Evolutionary conservation across 768 basidiomycete genomes (phyloP).

Genomic region (Hygrocybe punicea): DNA sequence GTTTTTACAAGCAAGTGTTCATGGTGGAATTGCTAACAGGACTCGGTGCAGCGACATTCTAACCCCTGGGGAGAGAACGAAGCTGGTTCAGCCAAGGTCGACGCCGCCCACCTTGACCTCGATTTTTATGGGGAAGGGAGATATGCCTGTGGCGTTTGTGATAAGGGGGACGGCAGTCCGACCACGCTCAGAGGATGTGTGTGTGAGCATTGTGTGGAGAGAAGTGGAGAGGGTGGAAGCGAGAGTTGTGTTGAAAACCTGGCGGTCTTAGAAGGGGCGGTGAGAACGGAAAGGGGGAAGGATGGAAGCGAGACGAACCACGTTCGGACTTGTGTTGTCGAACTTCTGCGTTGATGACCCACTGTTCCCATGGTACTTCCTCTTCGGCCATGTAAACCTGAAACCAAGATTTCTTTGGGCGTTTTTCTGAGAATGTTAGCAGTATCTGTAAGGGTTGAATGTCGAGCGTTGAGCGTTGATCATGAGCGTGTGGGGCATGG

Average conservation of each 20-base stretch:
- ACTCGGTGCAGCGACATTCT: too few species aligned
- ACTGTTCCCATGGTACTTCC: slow-evolving; percentile 85
- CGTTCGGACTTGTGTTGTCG: slow-evolving; percentile 64
- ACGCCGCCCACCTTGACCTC: slow-evolving; percentile 63
- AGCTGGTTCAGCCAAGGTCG: slow-evolving; percentile 39
- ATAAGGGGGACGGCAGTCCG: slow-evolving; percentile 74
- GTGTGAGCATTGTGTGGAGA: slow-evolving; percentile 65
- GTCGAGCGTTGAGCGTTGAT: too few species aligned
- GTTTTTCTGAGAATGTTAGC: slow-evolving; percentile 74
- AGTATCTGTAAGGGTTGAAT: slow-evolving; percentile 47
- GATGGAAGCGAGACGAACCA: slow-evolving; percentile 38
- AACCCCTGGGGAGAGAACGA: too few species aligned
- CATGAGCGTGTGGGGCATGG: neutral
- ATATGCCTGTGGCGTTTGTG: slow-evolving; percentile 70
- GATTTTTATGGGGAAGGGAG: slow-evolving; percentile 77
- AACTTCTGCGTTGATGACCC: slow-evolving; percentile 78
- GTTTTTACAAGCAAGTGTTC: too few species aligned
- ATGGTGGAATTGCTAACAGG: too few species aligned
- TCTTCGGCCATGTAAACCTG: slow-evolving; percentile 69
- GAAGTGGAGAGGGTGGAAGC: slow-evolving; percentile 61
- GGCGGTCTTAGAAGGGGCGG: slow-evolving; percentile 32
- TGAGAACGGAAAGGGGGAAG: neutral
- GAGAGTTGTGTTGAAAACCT: slow-evolving; percentile 56
- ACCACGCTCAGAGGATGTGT: slow-evolving; percentile 77
- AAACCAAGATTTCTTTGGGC: slow-evolving; percentile 77